Base-by-base conservation (phyloP, 305 asterid species). In the Plantago coronopus region DNA sequence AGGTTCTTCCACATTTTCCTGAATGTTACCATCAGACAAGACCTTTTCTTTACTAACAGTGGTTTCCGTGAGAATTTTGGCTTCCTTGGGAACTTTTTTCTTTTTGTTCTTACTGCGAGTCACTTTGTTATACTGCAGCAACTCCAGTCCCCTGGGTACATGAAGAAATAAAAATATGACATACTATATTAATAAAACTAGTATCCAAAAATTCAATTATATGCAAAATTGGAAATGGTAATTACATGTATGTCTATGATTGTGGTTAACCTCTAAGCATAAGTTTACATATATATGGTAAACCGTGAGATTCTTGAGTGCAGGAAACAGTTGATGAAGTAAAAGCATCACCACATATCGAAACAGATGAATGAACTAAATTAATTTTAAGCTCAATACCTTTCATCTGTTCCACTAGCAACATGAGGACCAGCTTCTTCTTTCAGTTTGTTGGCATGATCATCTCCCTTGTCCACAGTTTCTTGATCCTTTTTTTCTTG, bases 401-500 rank as follows among this genome's bases (percentile, higher is more conserved):
- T 69, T 70, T 65, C 65, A 38, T 44, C 63, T 63, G 59, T 60
- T 56, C 54, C 70, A 42, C 48, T 58, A 46, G 46, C 54, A 68
- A 54, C 67, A 43, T 64, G 48, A 46, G 50, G 47, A 56, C 72
- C 76, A 63, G 51, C 75, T 65, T 74, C 71, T 62, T 58, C 72
- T 31, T 67, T 66, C 61, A 68, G 64, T 48, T 57, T 75, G 42
- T 34, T 20, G 27, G n/a, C 81, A 67, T 19, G 22, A 49, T 27
- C 65, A 66, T 17, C 68, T 8, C 61, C 72, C 49, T 19, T 68
- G 66, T 70, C 72, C 45, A 31, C 69, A 38, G 66, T 47, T 40
- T 44, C 64, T 57, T 50, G 67, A 56, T 56, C 69, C 63, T 14
- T 57, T 63, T 77, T 68, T 72, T 81, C 75, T 65, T 45, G 72